A percentile compares a stretch with the other conserved stretches of the same genome.
Conservation (phyloP, 371 early-diverging fungal genomes). For the Nematocida displodere region DNA sequence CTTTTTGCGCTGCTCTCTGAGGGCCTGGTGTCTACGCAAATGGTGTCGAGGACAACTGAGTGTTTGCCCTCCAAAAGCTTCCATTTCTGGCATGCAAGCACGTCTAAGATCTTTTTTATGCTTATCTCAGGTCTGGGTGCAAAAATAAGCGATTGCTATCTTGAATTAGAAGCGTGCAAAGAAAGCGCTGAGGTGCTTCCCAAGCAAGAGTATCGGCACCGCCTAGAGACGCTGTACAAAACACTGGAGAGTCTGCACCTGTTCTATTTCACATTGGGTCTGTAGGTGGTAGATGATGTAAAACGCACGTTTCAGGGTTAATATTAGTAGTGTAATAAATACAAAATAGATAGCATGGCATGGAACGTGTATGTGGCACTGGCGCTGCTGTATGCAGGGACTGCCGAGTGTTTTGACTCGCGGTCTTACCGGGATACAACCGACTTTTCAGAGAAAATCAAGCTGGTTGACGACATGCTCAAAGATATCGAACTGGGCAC, state of each 20-base stretch:
- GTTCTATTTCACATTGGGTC: constrained; percentile 21
- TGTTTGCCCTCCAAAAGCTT: constrained; percentile 40
- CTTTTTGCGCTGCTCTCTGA: constrained; percentile 37
- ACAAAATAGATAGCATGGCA: constrained; percentile 7
- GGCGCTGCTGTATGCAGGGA: not conserved
- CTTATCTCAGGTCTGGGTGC: not conserved
- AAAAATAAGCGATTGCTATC: not conserved
- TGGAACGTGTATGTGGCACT: not conserved
- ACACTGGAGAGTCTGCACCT: constrained; percentile 18
- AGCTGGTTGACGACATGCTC: too few species aligned
- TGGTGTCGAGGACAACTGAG: constrained; percentile 42
- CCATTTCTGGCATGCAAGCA: constrained; percentile 33
- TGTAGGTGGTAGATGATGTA: too few species aligned
- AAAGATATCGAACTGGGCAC: too few species aligned
- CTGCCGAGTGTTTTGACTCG: not conserved
- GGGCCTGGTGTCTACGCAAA: constrained; percentile 8
- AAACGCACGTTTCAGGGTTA: constrained; percentile 19
- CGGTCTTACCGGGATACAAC: not conserved
- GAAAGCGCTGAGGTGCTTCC: constrained; percentile 1
- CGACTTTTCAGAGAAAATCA: not conserved
- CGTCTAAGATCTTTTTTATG: not conserved
- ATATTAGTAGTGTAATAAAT: constrained; percentile 19
- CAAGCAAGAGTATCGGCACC: constrained; percentile 9
- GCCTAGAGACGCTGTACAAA: constrained; percentile 3
- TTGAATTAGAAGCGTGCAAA: not conserved